Evolutionary conservation across 345 rosid genomes (phyloP), one percentile per base, ranked within the genome.

Genomic region (Moricandia arvensis): DNA sequence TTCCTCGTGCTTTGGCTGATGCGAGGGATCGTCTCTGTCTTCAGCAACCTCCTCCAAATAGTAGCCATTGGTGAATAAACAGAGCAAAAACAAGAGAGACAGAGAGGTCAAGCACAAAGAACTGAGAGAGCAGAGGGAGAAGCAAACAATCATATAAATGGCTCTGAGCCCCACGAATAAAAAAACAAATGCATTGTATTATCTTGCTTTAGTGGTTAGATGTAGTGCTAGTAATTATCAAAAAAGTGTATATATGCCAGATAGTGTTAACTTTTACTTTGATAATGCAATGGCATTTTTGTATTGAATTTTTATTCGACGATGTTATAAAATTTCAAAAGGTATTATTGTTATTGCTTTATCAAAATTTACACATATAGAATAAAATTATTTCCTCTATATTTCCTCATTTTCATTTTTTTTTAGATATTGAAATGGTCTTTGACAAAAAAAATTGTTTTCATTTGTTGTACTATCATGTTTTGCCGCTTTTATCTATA

Each of bases 51-150:
- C 63, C 79, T 88, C 70, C 82, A 74, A 4, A 83, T 9, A 63
- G 85, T 74, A 59, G 91, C 90, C 95, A 89, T 89, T 66, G 49
- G 43, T 59, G 82, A 53, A 12, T 9, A 24, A 60, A 66, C 53
- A 61, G 73, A 47, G 63, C 8, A 65, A 0, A 49, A 54, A 60
- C 13, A 43, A 17, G 53, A 57, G 37, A 64, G 38, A 54, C 18
- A 73, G 53, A 26, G 31, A 62, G 51, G 16, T 11, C 0, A 43
- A 49, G 57, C 4, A 7, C 4, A 49, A 15, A 16, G 55, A 15
- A 43, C 16, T 6, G 57, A 49, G 8, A 29, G 34, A 71, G 41
- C 4, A 7, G 38, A 72, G 51, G 29, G n/a, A 30, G 47, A 51
- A 43, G 51, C 51, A 24, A 37, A 27, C 41, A 45, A 41, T 11